Conservation (phyloP, 805 yeast genomes). For the Monosporozyma yasuniensis region DNA sequence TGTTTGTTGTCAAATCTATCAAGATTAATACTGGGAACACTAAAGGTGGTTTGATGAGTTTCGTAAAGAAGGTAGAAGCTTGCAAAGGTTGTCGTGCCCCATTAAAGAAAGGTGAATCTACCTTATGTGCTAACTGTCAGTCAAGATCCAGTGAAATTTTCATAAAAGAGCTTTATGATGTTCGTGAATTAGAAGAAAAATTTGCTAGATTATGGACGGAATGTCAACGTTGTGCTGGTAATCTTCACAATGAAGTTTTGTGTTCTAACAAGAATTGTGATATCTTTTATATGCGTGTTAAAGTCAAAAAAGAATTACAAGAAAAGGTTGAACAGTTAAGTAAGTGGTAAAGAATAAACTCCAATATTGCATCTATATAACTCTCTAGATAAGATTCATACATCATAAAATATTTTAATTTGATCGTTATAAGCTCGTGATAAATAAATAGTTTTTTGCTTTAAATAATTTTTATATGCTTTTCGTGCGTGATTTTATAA, state of each 20-base stretch:
- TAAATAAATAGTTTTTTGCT: background rate
- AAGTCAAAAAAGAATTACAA: slow-evolving; percentile 35
- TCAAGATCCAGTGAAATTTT: slow-evolving; percentile 67
- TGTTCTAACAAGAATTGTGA: slow-evolving; percentile 97
- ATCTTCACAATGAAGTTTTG: slow-evolving; percentile 87
- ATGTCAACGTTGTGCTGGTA: slow-evolving; percentile 96
- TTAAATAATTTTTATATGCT: background rate
- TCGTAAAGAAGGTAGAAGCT: slow-evolving; percentile 79
- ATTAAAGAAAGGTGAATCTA: slow-evolving; percentile 54
- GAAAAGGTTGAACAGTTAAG: slow-evolving; percentile 33
- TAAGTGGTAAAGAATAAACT: slow-evolving; percentile 29
- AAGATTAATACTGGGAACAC: slow-evolving; percentile 43
- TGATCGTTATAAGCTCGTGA: background rate
- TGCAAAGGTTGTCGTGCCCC: slow-evolving; percentile 88
- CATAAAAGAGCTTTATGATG: slow-evolving; percentile 68
- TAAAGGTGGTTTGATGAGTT: slow-evolving; percentile 84
- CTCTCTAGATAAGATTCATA: background rate
- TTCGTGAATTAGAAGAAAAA: slow-evolving; percentile 71
- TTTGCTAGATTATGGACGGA: slow-evolving; percentile 94
- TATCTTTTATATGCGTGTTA: slow-evolving; percentile 88
- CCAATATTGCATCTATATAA: background rate
- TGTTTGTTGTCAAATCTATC: slow-evolving; percentile 49
- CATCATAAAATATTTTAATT: background rate
- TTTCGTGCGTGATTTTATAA: background rate
- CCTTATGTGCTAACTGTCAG: slow-evolving; percentile 73